phyloP scores from a whole-genome alignment of 345 rosid genomes.

The Iberis pinnata region DNA sequence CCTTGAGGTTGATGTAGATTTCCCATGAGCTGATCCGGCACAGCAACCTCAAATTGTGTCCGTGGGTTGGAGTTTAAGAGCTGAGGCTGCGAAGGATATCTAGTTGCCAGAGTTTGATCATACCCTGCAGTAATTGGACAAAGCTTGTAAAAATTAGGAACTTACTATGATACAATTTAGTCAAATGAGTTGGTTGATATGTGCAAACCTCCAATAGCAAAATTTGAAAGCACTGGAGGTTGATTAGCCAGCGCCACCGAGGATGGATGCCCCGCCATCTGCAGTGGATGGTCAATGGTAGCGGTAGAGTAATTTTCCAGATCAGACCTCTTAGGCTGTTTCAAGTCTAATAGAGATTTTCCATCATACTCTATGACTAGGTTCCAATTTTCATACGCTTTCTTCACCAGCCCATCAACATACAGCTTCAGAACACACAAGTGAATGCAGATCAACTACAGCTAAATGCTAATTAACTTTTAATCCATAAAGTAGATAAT shows the following conservation, averaged over 20 bases:
- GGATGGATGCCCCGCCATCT: slow-evolving; percentile 42
- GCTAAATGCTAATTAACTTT: not conserved
- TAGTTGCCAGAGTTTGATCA: slow-evolving; percentile 39
- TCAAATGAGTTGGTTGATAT: slow-evolving; percentile 17
- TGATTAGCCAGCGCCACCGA: slow-evolving; percentile 44
- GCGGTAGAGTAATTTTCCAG: slow-evolving; percentile 38
- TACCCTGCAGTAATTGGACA: slow-evolving; percentile 38
- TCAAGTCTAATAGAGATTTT: slow-evolving; percentile 59
- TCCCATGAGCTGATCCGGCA: slow-evolving; percentile 42
- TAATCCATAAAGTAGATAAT: not conserved
- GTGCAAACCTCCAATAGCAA: slow-evolving; percentile 54
- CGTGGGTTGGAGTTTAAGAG: slow-evolving; percentile 45
- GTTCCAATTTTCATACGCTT: slow-evolving; percentile 92
- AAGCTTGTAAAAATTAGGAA: not conserved
- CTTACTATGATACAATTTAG: slow-evolving; percentile 3
- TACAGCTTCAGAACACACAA: slow-evolving; percentile 48
- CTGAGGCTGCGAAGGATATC: slow-evolving; percentile 51
- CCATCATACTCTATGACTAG: slow-evolving; percentile 85
- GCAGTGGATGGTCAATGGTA: slow-evolving; percentile 45
- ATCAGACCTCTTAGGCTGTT: slow-evolving; percentile 62
- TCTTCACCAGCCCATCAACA: slow-evolving; percentile 80
- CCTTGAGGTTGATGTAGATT: slow-evolving; percentile 42
- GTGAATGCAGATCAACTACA: not conserved
- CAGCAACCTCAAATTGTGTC: slow-evolving; percentile 38
- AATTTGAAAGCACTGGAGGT: slow-evolving; percentile 42